Evolutionary conservation across 2,329 filamentous ascomycete species (phyloP).

Genomic region (Epichloe elymi): DNA sequence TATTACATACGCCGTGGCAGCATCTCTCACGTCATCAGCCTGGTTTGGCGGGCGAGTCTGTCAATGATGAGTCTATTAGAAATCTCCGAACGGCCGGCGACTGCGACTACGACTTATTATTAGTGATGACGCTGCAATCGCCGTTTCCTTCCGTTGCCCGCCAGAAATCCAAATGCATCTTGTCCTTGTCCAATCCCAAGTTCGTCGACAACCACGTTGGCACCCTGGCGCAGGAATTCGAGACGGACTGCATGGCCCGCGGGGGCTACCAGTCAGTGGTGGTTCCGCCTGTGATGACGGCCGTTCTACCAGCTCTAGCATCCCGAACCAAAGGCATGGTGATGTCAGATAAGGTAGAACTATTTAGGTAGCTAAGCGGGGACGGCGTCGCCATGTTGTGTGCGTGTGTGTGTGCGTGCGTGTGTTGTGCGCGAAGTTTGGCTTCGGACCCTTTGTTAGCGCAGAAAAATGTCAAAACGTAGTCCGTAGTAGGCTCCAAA

Average conservation of each 20-base stretch:
- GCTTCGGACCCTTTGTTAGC: too few relatives aligned
- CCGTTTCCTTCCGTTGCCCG: conserved; percentile 16
- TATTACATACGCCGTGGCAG: conserved; percentile 23
- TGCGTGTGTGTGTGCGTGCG: too few relatives aligned
- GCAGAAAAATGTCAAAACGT: too few relatives aligned
- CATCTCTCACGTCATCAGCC: conserved; percentile 63
- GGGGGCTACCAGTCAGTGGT: conserved; percentile 61
- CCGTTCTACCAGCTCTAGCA: conserved; percentile 60
- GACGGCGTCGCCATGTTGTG: too few relatives aligned
- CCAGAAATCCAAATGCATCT: conserved; percentile 5
- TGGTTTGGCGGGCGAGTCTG: conserved; percentile 54
- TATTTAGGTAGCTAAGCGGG: neutral
- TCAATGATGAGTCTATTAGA: conserved; percentile 18
- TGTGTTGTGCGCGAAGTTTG: too few relatives aligned
- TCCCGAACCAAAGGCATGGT: conserved; percentile 34
- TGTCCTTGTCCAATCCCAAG: conserved; percentile 38
- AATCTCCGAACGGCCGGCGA: too few relatives aligned
- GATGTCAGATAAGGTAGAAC: conserved; percentile 3
- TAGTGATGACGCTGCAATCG: conserved; percentile 15
- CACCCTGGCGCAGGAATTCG: conserved; percentile 65
- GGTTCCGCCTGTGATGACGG: conserved; percentile 75
- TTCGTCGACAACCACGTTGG: conserved; percentile 72
- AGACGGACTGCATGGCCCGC: conserved; percentile 76
- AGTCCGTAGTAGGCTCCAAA: too few relatives aligned
- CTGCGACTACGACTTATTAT: too few relatives aligned